Percentiles rank a stretch among this genome's conserved stretches.
Evolutionary conservation across 371 early-diverging fungal species (phyloP).

Genomic region (Chytridium lagenaria): DNA sequence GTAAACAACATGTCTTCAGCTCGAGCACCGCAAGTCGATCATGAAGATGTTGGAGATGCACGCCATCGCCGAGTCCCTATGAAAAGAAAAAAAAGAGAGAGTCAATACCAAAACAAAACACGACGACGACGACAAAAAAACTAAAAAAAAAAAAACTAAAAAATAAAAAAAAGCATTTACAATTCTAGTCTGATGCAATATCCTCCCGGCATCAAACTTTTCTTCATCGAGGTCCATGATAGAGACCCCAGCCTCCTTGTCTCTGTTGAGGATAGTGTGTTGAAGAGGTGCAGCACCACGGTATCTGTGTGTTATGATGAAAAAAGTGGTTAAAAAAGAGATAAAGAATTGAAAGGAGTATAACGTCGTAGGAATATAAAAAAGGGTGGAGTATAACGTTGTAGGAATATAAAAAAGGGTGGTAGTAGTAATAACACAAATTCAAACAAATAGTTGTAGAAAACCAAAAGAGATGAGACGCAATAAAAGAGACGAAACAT

Average conservation of each 20-base stretch:
- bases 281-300: constrained; percentile 95
- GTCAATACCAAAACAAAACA: too few relatives aligned
- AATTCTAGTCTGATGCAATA: constrained; percentile 68
- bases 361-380: too few relatives aligned
- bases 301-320: constrained; percentile 55
- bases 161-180: constrained; percentile 36
- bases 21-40: constrained; percentile 64
- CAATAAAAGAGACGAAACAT: too few relatives aligned
- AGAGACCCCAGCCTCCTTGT: constrained; percentile 80
- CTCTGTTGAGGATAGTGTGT: constrained; percentile 80
- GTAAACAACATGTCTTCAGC: constrained; percentile 69
- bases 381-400: too few relatives aligned
- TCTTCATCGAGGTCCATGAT: constrained; percentile 82
- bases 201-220: constrained; percentile 85
- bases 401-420: too few relatives aligned
- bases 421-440: not conserved
- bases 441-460: not conserved
- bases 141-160: too few relatives aligned
- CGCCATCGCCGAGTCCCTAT: constrained; percentile 52
- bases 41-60: constrained; percentile 57
- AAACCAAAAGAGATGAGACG: too few relatives aligned
- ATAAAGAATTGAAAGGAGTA: too few relatives aligned
- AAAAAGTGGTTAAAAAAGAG: too few relatives aligned
- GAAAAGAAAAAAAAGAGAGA: too few relatives aligned
- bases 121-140: too few relatives aligned